Base-by-base conservation (phyloP, 768 basidiomycete genomes). In the Boletus rubescentipes region DNA sequence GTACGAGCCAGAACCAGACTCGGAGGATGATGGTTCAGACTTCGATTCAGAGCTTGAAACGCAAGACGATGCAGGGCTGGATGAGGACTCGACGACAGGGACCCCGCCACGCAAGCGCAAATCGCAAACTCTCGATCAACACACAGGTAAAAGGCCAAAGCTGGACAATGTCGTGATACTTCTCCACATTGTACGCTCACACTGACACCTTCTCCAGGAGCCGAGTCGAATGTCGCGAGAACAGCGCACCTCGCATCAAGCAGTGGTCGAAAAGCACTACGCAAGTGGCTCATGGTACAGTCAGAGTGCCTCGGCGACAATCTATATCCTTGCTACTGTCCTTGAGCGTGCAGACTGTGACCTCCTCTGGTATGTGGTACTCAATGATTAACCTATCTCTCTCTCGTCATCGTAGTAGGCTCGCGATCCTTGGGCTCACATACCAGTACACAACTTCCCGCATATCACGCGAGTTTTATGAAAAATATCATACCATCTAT, bases 331-430 rank as follows among this genome's bases (percentile, higher is more conserved):
- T 4, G 92, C 95, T 10, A 93, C 89, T 5, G 80, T 86, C n/a
- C 79, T 98, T 9, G 93, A 95, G 63, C 84, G 95, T 32, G 89
- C 87, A 11, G 96, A 98, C 69, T 92, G 93, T 64, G 93, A 98
- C 69, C 78, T 95, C 8, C 76, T 98, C 42, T 99, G 97, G 97
- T 93, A 63, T 45, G 77, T 61, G 30, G 15, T 18, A 35, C 37
- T 50, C 35, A 15, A 5, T 43, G 26, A 30, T 18, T 9, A 29
- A 15, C 39, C 42, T 48, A 54, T 30, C 31, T 12, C 45, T 41
- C 18, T 32, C 44, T 53, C 18, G 21, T 66, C 58, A 57, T 51
- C 5, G 0, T 31, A 10, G 12, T 66, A 94, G 93, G 93, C 79
- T 95, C 31, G 92, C 94, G 9, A 93, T 98, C 59, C 79, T 98